Evolutionary conservation across 495 filamentous ascomycete species (phyloP).

Genomic region (Monascus purpureus): DNA sequence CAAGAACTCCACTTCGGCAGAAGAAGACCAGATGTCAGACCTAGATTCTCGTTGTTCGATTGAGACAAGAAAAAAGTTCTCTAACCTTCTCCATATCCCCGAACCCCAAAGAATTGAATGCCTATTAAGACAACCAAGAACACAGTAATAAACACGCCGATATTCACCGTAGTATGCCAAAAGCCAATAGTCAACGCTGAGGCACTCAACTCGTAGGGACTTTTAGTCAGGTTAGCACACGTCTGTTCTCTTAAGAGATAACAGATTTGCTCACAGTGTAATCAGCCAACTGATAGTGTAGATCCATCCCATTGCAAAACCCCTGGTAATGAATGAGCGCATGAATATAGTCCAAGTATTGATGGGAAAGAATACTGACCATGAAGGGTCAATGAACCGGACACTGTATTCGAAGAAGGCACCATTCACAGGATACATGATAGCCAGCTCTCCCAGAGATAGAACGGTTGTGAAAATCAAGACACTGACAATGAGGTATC

Average conservation of each 20-base stretch:
- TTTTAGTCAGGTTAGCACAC: too few species aligned
- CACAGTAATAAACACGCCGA: conserved; percentile 51
- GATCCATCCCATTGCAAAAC: conserved; percentile 47
- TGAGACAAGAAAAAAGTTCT: too few species aligned
- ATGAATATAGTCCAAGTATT: not conserved
- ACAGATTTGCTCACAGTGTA: too few species aligned
- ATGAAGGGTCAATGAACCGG: conserved; percentile 43
- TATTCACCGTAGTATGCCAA: conserved; percentile 46
- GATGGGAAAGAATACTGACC: conserved; percentile 14
- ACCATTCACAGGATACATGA: conserved; percentile 55
- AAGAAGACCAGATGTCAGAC: conserved; percentile 19
- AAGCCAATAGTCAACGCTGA: conserved; percentile 64
- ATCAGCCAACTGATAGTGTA: conserved; percentile 60
- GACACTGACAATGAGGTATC: conserved; percentile 36
- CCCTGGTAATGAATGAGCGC: conserved; percentile 14
- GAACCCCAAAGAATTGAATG: conserved; percentile 41
- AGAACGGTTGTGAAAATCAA: conserved; percentile 46
- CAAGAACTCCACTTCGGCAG: conserved; percentile 25
- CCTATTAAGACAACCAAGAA: conserved; percentile 33
- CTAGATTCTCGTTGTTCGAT: too few species aligned
- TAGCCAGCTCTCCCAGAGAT: conserved; percentile 55
- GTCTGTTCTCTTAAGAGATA: too few species aligned
- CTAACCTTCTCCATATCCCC: conserved; percentile 62
- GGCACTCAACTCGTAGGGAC: conserved; percentile 58
- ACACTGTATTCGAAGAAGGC: conserved; percentile 42